Evolutionary conservation across 1,139 yeast genomes (phyloP), one percentile per base, ranked within the genome.

Genomic region (Meyerozyma smithsonii): DNA sequence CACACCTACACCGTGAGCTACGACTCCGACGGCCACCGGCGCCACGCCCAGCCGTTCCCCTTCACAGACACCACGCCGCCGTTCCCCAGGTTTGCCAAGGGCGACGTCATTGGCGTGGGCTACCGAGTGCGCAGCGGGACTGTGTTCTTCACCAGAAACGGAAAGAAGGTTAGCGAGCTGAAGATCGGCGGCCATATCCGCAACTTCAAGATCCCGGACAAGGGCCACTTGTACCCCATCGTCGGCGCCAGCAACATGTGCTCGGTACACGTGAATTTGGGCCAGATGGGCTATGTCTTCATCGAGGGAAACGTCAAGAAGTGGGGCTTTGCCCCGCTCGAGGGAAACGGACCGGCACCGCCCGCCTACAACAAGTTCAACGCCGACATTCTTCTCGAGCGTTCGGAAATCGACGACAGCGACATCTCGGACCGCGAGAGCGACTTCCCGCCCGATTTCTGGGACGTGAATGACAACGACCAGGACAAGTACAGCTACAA

Each of bases 41-140:
- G 81, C 39, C 66, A 61, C 46, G 74, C 73, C 47, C 77, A 73
- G 45, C 79, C 81, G 5, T 75, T 77, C 49, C 60, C 63, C 7
- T 55, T 72, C 34, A 42, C 52, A 1, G 47, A 43, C 26, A 64
- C 59, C 1, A 10, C 8, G 15, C 62, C 74, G 0, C 71, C 72
- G 3, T 75, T 77, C 45, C 81, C 83, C 1, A 46, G 53, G 35
- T 48, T 75, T 30, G 55, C 64, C 1, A 72, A 74, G 49, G 86
- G 86, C 26, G 89, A 81, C 52, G 82, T 81, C 23, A 65, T 81
- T 16, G 89, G 89, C 2, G 63, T 82, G 15, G 89, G 89, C 1
- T 75, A 80, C 48, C 66, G 84, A 47, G 72, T 77, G 4, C 63
- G 78, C 42, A 64, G 79, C 38, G 84, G 86, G 4, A 76, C 85